A percentile compares a stretch with the other conserved stretches of the same genome.
These are phyloP conservation scores for Adansonia digitata DNA, from an alignment of 345 rosid genomes.

Conservation along the genomic window DNA sequence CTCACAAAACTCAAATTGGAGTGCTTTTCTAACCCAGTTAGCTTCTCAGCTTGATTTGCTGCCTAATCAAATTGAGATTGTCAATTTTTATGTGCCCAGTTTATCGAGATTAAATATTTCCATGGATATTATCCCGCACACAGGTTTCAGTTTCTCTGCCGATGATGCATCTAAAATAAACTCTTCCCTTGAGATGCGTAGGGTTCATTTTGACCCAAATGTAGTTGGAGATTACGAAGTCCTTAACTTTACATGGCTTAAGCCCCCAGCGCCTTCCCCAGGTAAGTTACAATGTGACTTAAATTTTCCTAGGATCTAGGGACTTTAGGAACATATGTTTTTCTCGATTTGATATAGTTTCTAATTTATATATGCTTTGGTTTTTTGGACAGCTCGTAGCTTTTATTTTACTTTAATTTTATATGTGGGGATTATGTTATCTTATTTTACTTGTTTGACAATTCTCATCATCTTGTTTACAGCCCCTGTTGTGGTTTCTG, in stretches of 20 bases:
- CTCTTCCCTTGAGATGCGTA: slow-evolving; percentile 63
- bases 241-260: slow-evolving; percentile 83
- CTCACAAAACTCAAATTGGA: slow-evolving; percentile 75
- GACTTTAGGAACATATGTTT: neutral
- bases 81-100: slow-evolving; percentile 67
- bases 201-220: slow-evolving; percentile 55
- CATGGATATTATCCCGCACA: slow-evolving; percentile 87
- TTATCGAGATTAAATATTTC: slow-evolving; percentile 80
- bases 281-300: slow-evolving; percentile 39
- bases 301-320: neutral
- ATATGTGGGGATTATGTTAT: neutral
- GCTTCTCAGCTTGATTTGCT: slow-evolving; percentile 77
- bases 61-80: slow-evolving; percentile 76
- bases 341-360: slow-evolving; percentile 5
- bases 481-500: slow-evolving; percentile 66
- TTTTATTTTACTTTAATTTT: neutral
- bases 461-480: slow-evolving; percentile 26
- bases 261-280: slow-evolving; percentile 67
- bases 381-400: neutral
- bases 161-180: slow-evolving; percentile 69
- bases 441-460: neutral
- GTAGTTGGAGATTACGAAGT: slow-evolving; percentile 82
- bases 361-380: neutral
- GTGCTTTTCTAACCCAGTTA: slow-evolving; percentile 55
- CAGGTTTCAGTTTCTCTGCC: slow-evolving; percentile 75